Evolutionary conservation across 352 stramenopile genomes (phyloP).

Genomic region (Globisporangium ultimum): DNA sequence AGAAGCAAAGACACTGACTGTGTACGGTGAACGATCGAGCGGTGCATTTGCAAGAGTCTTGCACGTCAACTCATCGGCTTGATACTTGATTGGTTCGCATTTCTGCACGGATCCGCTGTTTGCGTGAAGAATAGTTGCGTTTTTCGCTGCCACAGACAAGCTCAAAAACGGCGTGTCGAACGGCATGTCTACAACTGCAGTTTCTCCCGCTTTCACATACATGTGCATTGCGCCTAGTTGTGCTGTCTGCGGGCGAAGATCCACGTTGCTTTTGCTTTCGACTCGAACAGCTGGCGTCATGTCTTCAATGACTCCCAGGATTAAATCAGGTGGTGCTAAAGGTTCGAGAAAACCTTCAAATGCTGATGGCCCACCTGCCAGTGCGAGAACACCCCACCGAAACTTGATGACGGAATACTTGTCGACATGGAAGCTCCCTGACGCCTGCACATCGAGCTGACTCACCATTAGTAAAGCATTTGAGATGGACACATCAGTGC

Average conservation of each 20-base stretch:
- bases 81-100: slow-evolving; percentile 37
- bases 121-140: slow-evolving; percentile 39
- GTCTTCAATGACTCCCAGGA: background rate
- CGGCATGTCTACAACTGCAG: slow-evolving; percentile 40
- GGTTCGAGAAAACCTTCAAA: slow-evolving; percentile 48
- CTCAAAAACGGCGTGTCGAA: slow-evolving; percentile 55
- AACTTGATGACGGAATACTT: slow-evolving; percentile 77
- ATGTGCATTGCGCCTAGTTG: slow-evolving; percentile 42
- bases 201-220: slow-evolving; percentile 27
- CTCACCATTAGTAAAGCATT: slow-evolving; percentile 45
- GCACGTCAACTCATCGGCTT: slow-evolving; percentile 40
- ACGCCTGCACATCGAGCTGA: slow-evolving; percentile 28
- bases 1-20: slow-evolving; percentile 43
- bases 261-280: slow-evolving; percentile 32
- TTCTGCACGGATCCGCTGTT: slow-evolving; percentile 42
- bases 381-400: slow-evolving; percentile 23
- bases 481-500: slow-evolving; percentile 37
- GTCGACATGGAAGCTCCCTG: slow-evolving; percentile 39
- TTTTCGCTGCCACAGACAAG: slow-evolving; percentile 37
- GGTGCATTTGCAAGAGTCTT: slow-evolving; percentile 17
- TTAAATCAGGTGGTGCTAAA: slow-evolving; percentile 9
- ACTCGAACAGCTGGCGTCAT: slow-evolving; percentile 22
- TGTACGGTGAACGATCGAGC: slow-evolving; percentile 25
- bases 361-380: slow-evolving; percentile 25
- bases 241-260: slow-evolving; percentile 39